These are phyloP conservation scores for Melastoma malabathricum DNA, from an alignment of 345 rosid species.

Conservation along the genomic window DNA sequence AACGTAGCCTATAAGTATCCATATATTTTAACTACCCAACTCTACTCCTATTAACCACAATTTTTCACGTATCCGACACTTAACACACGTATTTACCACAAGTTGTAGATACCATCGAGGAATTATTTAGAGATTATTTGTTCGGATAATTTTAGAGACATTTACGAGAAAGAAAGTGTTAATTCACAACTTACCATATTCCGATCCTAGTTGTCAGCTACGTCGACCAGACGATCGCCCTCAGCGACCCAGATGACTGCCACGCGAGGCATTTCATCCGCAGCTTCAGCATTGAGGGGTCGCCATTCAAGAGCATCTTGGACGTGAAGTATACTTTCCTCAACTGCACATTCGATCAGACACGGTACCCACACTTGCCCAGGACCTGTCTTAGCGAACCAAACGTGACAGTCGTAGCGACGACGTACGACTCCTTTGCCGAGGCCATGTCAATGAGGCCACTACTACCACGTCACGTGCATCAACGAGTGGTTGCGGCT, in stretches of 20 bases:
- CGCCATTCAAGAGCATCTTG: slow-evolving; percentile 11
- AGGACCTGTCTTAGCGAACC: slow-evolving; percentile 2
- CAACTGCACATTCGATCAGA: slow-evolving; percentile 15
- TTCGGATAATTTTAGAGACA: too few species aligned
- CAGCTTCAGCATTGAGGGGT: slow-evolving; percentile 12
- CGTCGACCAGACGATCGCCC: slow-evolving; percentile 19
- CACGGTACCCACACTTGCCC: neutral
- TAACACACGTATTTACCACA: too few species aligned
- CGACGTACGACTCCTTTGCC: neutral
- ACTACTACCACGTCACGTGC: slow-evolving; percentile 45
- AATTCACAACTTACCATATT: too few species aligned
- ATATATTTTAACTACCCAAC: too few species aligned
- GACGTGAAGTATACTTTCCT: slow-evolving; percentile 10
- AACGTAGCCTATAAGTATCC: too few species aligned
- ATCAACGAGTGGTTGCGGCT: slow-evolving; percentile 50
- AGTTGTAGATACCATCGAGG: too few species aligned
- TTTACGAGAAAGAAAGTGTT: too few species aligned
- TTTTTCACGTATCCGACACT: too few species aligned
- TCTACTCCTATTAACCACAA: too few species aligned
- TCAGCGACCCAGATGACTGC: slow-evolving; percentile 31
- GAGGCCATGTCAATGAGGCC: slow-evolving; percentile 1
- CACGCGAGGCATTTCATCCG: slow-evolving; percentile 18
- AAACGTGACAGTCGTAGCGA: slow-evolving; percentile 17
- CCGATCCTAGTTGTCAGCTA: slow-evolving; percentile 7
- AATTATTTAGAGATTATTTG: too few species aligned